Conservation (phyloP, 371 early-diverging fungal genomes). For the Syncephalastrum racemosum region DNA sequence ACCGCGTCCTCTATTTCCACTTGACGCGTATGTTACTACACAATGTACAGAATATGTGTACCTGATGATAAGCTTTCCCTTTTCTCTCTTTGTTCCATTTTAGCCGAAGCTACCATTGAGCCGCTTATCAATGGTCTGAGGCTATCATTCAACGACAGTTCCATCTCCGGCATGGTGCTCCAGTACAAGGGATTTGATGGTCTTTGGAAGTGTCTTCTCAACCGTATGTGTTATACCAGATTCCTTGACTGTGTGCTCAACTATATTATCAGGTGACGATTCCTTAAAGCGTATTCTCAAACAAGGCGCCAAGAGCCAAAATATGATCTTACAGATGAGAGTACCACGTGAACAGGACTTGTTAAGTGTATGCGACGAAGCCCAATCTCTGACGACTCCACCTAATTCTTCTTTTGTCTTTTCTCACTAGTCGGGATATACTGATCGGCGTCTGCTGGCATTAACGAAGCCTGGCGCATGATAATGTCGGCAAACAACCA, state of each 20-base stretch:
- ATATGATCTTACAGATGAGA: conserved; percentile 23
- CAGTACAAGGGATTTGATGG: conserved; percentile 40
- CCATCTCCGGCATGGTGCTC: conserved; percentile 49
- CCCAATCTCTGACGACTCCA: not conserved
- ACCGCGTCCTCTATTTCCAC: conserved; percentile 45
- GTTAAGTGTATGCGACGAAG: conserved; percentile 20
- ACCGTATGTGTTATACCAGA: conserved; percentile 19
- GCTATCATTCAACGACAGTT: conserved; percentile 42
- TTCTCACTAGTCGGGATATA: conserved; percentile 40
- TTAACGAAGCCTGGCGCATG: conserved; percentile 28
- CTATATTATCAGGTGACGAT: conserved; percentile 21
- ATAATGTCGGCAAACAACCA: no score
- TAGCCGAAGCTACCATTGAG: conserved; percentile 56
- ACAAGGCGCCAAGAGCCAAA: conserved; percentile 26
- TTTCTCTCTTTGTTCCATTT: not conserved
- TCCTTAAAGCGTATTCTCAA: conserved; percentile 30
- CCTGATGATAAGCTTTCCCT: no score
- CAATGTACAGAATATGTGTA: no score
- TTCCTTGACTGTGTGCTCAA: not conserved
- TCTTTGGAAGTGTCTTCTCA: conserved; percentile 31
- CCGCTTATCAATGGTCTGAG: conserved; percentile 47
- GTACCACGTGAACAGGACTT: conserved; percentile 33
- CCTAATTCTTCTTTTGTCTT: not conserved
- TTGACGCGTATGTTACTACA: conserved; percentile 34
- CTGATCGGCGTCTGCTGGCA: conserved; percentile 43